Evolutionary conservation across 2,329 filamentous ascomycete genomes (phyloP).

Genomic region (Colletotrichum tropicale): DNA sequence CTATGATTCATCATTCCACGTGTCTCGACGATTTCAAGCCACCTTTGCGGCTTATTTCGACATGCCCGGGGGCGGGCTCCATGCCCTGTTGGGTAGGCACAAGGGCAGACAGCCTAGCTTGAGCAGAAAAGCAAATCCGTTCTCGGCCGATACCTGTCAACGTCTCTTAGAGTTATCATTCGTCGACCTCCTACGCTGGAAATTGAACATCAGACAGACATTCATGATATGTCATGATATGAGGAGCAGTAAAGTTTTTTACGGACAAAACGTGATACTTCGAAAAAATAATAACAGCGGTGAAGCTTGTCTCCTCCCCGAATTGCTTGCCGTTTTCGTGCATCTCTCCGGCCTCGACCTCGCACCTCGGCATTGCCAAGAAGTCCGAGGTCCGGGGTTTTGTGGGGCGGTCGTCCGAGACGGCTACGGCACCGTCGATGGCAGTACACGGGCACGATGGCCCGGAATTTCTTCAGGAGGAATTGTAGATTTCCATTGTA

Average conservation of each 20-base stretch:
- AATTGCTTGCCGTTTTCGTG: background rate
- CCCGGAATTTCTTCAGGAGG: too few species aligned
- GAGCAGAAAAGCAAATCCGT: background rate
- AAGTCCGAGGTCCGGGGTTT: too few species aligned
- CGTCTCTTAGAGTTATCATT: background rate
- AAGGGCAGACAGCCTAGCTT: background rate
- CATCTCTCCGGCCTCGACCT: too few species aligned
- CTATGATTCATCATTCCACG: constrained; percentile 10
- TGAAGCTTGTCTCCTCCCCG: background rate
- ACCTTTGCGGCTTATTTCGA: background rate
- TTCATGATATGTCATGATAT: too few species aligned
- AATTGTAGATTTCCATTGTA: too few species aligned
- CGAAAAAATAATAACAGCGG: fast-evolving
- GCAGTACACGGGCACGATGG: too few species aligned
- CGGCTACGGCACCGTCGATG: too few species aligned
- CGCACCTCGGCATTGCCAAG: too few species aligned
- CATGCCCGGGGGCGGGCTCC: background rate
- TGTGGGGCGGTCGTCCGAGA: too few species aligned
- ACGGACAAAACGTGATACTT: background rate
- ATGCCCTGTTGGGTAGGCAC: background rate
- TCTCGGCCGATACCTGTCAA: background rate
- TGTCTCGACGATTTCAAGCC: background rate
- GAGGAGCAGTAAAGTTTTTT: too few species aligned
- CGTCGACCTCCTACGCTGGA: background rate
- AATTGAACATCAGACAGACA: too few species aligned